Conservation (phyloP, 2,329 filamentous ascomycete genomes). For the Epichloe bromicola region DNA sequence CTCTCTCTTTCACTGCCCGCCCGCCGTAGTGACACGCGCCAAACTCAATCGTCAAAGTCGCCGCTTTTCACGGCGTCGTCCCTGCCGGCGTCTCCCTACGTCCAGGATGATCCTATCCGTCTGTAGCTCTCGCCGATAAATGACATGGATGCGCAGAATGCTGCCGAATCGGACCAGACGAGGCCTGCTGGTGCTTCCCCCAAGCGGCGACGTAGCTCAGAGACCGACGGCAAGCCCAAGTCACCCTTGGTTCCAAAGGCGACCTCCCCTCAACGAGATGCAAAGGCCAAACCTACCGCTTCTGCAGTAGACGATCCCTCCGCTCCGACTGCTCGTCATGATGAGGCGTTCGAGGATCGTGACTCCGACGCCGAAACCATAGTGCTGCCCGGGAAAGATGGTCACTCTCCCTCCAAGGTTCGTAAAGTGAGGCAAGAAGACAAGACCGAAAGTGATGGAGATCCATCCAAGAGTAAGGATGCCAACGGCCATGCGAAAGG, state of each 20-base stretch:
- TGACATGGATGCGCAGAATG: conserved; percentile 59
- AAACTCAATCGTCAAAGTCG: not conserved
- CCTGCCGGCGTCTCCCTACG: conserved; percentile 11
- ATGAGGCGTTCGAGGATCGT: conserved; percentile 36
- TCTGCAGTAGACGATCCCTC: not conserved
- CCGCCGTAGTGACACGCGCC: not conserved
- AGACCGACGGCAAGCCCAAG: conserved; percentile 12
- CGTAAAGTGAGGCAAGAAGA: conserved; percentile 55
- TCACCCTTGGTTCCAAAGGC: conserved; percentile 6
- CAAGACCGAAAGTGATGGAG: conserved; percentile 42
- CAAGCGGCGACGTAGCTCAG: conserved; percentile 24
- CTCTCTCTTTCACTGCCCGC: not conserved
- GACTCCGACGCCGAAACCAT: conserved; percentile 64
- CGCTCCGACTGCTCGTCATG: conserved; percentile 11
- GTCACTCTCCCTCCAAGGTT: conserved; percentile 46
- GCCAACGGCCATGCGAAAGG: conserved; percentile 20
- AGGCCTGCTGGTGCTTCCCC: conserved; percentile 44
- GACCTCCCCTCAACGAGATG: conserved; percentile 8
- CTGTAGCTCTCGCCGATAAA: conserved; percentile 39
- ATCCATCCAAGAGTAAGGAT: conserved; percentile 20
- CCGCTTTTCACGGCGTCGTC: conserved; percentile 6
- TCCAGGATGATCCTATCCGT: conserved; percentile 48
- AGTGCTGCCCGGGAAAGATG: conserved; percentile 52
- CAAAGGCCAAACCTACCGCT: conserved; percentile 2
- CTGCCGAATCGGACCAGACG: conserved; percentile 47